A percentile compares a stretch with the other conserved stretches of the same genome.
Evolutionary conservation across 1,139 yeast genomes (phyloP).

Genomic region (Waltiozyma sp.): DNA sequence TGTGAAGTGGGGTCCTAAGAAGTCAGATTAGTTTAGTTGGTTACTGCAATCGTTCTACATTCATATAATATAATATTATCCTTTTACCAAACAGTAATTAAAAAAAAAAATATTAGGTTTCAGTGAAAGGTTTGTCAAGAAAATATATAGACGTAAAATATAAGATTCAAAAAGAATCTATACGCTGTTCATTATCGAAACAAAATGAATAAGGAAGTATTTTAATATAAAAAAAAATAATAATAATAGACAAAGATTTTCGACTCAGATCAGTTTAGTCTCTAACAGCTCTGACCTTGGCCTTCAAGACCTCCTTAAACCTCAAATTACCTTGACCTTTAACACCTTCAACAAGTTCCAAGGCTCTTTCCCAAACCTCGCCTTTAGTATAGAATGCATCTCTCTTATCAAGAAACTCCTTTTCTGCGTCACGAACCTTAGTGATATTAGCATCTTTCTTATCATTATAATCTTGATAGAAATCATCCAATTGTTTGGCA

Average conservation of each 20-base stretch:
- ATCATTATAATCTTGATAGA: slow-evolving; percentile 83
- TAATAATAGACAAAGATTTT: no score
- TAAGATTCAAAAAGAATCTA: no score
- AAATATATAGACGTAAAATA: no score
- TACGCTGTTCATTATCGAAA: no score
- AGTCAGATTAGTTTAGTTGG: background rate
- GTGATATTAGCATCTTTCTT: slow-evolving; percentile 69
- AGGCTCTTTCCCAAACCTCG: slow-evolving; percentile 75
- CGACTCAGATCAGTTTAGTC: background rate
- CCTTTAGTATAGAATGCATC: slow-evolving; percentile 64
- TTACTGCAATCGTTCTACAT: no score
- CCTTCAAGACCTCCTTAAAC: slow-evolving; percentile 18
- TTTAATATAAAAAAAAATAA: no score
- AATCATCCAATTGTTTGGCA: slow-evolving; percentile 80
- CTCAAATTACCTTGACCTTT: slow-evolving; percentile 22
- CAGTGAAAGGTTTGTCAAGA: no score
- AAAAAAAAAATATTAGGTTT: no score
- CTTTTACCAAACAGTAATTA: no score
- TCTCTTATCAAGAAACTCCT: slow-evolving; percentile 61
- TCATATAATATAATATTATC: background rate
- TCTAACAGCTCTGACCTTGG: slow-evolving; percentile 14
- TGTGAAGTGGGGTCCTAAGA: slow-evolving; percentile 74
- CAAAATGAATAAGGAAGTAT: no score
- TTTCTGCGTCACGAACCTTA: slow-evolving; percentile 57
- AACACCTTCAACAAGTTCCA: slow-evolving; percentile 36